These are phyloP conservation scores for Marasmius sp. DNA, from an alignment of 1,284 basidiomycete genomes.

Conservation along the genomic window DNA sequence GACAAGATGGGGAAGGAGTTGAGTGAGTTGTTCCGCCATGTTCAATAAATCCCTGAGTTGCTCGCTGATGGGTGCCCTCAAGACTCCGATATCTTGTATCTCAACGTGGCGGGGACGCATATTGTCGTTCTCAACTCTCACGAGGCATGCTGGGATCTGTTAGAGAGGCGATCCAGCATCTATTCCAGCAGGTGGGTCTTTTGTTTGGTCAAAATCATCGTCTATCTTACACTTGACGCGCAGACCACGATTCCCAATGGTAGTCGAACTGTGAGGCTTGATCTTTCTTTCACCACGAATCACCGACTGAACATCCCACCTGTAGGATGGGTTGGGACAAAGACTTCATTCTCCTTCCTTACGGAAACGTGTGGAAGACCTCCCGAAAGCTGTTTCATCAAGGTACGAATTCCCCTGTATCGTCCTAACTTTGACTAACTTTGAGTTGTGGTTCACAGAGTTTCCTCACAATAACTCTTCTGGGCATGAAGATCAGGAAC, in stretches of 20 bases:
- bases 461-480: not conserved
- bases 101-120: not conserved
- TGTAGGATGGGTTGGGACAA: not conserved
- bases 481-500: too few species aligned
- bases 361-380: not conserved
- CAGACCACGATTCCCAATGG: not conserved
- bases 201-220: not conserved
- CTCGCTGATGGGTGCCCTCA: too few species aligned
- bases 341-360: not conserved
- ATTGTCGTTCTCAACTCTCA: not conserved
- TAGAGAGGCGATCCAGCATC: not conserved
- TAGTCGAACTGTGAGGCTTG: not conserved
- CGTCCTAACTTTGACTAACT: not conserved
- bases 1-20: too few species aligned
- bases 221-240: not conserved
- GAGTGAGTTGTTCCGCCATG: too few species aligned
- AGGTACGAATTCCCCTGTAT: not conserved
- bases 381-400: not conserved
- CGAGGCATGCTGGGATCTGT: not conserved
- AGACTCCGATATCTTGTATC: not conserved
- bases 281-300: not conserved
- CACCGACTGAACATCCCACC: not conserved
- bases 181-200: not conserved
- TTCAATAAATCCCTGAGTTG: too few species aligned
- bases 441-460: too few species aligned